These are phyloP conservation scores for Cyclanthera cordifolia DNA, from an alignment of 306 rosid species.

Conservation along the genomic window DNA sequence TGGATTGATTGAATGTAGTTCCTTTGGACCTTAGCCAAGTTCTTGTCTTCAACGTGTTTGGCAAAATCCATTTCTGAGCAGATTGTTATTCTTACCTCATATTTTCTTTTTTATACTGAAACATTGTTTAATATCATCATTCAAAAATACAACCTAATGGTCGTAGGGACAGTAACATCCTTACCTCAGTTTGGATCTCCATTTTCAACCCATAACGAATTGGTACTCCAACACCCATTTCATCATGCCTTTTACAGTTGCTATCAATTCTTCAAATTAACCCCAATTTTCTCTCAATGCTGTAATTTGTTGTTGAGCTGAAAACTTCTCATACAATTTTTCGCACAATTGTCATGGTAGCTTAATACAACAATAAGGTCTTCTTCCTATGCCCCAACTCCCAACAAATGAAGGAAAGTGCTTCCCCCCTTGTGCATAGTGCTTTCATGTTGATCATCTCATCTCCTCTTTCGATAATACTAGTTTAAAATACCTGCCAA, in stretches of 20 bases:
- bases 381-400: not conserved
- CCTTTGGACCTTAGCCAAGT: not conserved
- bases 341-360: not conserved
- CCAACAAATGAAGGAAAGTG: not conserved
- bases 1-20: not conserved
- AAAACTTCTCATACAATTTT: not conserved
- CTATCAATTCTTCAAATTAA: not conserved
- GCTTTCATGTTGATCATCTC: not conserved
- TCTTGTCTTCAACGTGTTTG: not conserved
- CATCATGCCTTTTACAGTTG: not conserved
- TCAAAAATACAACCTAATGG: not conserved
- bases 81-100: not conserved
- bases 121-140: not conserved
- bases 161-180: not conserved
- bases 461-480: not conserved
- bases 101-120: not conserved
- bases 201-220: not conserved
- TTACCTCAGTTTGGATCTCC: not conserved
- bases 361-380: not conserved
- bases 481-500: not conserved
- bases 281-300: not conserved
- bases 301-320: not conserved
- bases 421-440: not conserved
- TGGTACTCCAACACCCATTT: not conserved
- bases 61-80: not conserved